phyloP scores from a whole-genome alignment of 306 rosid genomes.

The Sphenostylis stenocarpa region DNA sequence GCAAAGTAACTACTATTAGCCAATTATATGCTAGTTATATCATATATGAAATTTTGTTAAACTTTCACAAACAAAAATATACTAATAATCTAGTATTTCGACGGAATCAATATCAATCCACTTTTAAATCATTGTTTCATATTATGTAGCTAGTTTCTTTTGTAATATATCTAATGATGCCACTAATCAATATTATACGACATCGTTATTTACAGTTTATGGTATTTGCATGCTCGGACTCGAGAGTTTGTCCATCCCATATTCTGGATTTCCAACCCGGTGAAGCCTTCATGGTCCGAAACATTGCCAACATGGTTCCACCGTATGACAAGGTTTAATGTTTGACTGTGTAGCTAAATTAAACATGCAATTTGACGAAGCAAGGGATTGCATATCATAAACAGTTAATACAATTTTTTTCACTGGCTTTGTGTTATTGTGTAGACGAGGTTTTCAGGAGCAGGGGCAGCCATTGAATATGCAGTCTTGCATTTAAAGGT shows the following conservation, averaged over 20 bases:
- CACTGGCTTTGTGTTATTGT: slow-evolving; percentile 21
- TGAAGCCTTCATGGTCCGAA: slow-evolving; percentile 88
- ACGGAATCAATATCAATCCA: no score
- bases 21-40: not conserved
- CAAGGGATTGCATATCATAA: slow-evolving; percentile 38
- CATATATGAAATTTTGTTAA: no score
- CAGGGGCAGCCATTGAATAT: slow-evolving; percentile 98
- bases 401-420: not conserved
- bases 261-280: slow-evolving; percentile 90
- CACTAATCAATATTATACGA: not conserved
- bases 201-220: slow-evolving; percentile 60
- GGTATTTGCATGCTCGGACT: slow-evolving; percentile 98
- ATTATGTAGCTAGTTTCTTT: not conserved
- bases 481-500: slow-evolving; percentile 87
- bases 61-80: no score
- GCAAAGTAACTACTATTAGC: no score
- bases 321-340: slow-evolving; percentile 72
- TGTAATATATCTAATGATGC: not conserved
- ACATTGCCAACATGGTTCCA: slow-evolving; percentile 99
- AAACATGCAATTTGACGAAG: slow-evolving; percentile 26
- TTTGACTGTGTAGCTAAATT: slow-evolving; percentile 28
- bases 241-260: slow-evolving; percentile 95
- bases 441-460: slow-evolving; percentile 83
- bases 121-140: not conserved
- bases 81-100: no score